Evolutionary conservation across 192 early-diverging fungal genomes (phyloP).

Genomic region (Diversispora epigaea): DNA sequence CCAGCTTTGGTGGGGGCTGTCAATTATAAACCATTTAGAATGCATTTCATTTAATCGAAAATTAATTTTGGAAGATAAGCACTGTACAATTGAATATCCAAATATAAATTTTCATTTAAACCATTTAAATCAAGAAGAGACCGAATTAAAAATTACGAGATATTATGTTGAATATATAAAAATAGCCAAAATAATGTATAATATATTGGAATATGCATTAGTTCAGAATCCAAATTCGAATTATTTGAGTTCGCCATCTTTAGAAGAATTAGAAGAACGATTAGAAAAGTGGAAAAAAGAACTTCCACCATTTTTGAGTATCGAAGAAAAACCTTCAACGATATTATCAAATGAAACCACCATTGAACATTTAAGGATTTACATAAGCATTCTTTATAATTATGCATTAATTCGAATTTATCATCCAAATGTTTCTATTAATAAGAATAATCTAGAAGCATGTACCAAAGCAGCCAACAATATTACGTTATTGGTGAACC

Average conservation of each 20-base stretch:
- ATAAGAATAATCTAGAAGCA: neutral
- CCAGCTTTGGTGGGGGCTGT: slow-evolving; percentile 19
- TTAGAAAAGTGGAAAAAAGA: slow-evolving; percentile 11
- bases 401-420: slow-evolving; percentile 26
- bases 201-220: slow-evolving; percentile 14
- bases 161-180: slow-evolving; percentile 8
- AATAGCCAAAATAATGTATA: slow-evolving; percentile 22
- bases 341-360: neutral
- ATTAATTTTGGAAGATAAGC: neutral
- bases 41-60: neutral
- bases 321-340: neutral
- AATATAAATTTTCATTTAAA: neutral
- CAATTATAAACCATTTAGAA: slow-evolving; percentile 20
- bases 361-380: slow-evolving; percentile 22
- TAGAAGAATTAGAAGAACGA: slow-evolving; percentile 1
- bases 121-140: neutral
- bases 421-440: neutral
- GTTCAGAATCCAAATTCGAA: neutral
- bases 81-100: slow-evolving; percentile 4
- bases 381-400: slow-evolving; percentile 24
- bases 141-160: neutral
- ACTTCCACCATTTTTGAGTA: slow-evolving; percentile 1
- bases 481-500: slow-evolving; percentile 11
- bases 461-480: slow-evolving; percentile 14
- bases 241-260: neutral